Evolutionary conservation across 129 eudicot genomes (phyloP).

Genomic region (Flaveria ramosissima): DNA sequence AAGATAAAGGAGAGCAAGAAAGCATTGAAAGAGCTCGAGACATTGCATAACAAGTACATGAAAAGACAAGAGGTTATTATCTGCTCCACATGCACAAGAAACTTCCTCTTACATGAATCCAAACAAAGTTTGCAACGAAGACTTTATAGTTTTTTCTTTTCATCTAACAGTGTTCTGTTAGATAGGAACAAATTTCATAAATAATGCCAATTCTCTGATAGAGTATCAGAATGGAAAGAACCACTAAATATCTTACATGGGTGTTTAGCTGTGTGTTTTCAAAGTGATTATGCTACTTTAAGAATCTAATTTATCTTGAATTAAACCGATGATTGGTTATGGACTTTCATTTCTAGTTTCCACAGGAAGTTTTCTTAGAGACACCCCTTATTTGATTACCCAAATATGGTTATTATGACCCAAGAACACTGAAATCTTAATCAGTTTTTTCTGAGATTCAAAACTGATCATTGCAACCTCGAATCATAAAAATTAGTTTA

Average conservation of each 20-base stretch:
- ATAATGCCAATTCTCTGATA: neutral
- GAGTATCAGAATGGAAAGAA: neutral
- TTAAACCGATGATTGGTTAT: neutral
- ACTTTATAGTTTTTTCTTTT: neutral
- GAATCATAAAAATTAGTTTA: neutral
- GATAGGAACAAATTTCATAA: neutral
- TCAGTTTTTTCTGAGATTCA: neutral
- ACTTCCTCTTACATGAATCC: no score
- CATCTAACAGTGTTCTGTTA: conserved; percentile 5
- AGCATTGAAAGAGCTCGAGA: conserved; percentile 79
- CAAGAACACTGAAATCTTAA: neutral
- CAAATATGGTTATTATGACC: neutral
- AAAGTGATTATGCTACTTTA: neutral
- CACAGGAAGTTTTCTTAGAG: neutral
- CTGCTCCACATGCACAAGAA: no score
- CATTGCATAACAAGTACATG: conserved; percentile 63
- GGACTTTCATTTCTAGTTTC: neutral
- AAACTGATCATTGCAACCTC: neutral
- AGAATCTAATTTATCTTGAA: neutral
- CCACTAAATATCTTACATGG: neutral
- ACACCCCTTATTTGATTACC: neutral
- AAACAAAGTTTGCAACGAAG: neutral
- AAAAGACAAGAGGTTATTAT: conserved; percentile 75
- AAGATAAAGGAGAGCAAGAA: conserved; percentile 61
- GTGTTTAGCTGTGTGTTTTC: neutral